phyloP scores from a whole-genome alignment of 169 alveolate genomes.

The Neospora caninum region DNA sequence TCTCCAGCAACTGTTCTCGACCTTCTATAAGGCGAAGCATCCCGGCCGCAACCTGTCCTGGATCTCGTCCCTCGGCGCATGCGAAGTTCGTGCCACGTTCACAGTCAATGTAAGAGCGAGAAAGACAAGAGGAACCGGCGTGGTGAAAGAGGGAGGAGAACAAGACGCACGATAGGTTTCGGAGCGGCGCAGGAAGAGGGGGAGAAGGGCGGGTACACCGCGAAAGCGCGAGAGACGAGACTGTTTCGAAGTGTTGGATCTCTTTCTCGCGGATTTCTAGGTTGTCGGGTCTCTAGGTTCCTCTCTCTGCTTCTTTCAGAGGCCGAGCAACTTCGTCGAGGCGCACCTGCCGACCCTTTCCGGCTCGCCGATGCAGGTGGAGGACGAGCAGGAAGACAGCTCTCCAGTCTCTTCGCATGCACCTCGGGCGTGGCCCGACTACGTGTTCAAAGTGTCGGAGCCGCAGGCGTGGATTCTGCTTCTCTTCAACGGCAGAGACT shows the following conservation, averaged over 20 bases:
- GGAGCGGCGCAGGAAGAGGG: too few relatives aligned
- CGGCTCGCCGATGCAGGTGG: too few relatives aligned
- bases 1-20: slow-evolving; percentile 52
- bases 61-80: slow-evolving; percentile 72
- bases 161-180: too few relatives aligned
- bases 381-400: not conserved
- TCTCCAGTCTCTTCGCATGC: too few relatives aligned
- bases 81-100: slow-evolving; percentile 70
- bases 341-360: not conserved
- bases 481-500: slow-evolving; percentile 23
- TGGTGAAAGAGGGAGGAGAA: not conserved
- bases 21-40: slow-evolving; percentile 72
- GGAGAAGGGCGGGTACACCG: too few relatives aligned
- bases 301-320: not conserved
- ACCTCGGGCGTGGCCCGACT: not conserved
- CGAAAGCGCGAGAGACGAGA: too few relatives aligned
- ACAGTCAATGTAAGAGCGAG: not conserved
- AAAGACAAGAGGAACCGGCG: not conserved
- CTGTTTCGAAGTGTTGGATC: too few relatives aligned
- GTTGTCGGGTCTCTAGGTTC: not conserved
- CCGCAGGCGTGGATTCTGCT: slow-evolving; percentile 26
- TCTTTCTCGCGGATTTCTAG: too few relatives aligned
- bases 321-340: not conserved
- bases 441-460: slow-evolving; percentile 19
- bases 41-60: slow-evolving; percentile 76